Conservation (phyloP, 257 asterid species). For the Ehretia macrophylla region DNA sequence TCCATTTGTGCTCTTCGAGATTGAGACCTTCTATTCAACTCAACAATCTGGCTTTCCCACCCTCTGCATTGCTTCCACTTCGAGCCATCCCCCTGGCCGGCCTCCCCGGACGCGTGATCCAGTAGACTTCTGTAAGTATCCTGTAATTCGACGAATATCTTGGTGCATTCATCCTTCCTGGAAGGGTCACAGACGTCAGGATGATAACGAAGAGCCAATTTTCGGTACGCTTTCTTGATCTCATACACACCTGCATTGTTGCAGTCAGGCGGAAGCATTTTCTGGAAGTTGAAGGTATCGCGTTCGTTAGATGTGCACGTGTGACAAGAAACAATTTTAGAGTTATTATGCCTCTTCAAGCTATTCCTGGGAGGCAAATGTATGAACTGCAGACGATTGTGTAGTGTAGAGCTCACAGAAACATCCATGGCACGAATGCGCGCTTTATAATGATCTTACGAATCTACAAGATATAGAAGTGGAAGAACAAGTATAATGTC, state of each 20-base stretch:
- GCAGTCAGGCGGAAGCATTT: background rate
- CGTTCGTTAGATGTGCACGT: background rate
- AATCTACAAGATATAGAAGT: too few relatives aligned
- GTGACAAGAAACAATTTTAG: conserved; percentile 11
- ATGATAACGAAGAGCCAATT: conserved; percentile 39
- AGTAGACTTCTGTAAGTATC: conserved; percentile 21
- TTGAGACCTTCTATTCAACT: conserved; percentile 21
- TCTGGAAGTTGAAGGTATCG: conserved; percentile 3
- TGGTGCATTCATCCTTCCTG: conserved; percentile 25
- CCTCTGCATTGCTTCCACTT: conserved; percentile 6
- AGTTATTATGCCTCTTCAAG: conserved; percentile 2
- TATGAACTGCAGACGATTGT: background rate
- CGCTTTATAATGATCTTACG: too few relatives aligned
- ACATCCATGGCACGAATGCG: too few relatives aligned
- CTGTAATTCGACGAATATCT: conserved; percentile 31
- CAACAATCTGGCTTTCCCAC: conserved; percentile 30
- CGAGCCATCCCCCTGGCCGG: background rate
- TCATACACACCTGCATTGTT: conserved; percentile 17
- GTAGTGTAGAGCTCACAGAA: conserved; percentile 1
- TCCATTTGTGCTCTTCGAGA: conserved; percentile 4
- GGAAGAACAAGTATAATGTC: too few relatives aligned
- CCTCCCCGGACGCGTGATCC: conserved; percentile 10
- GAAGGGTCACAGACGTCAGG: conserved; percentile 37
- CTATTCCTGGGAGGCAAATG: conserved; percentile 8
- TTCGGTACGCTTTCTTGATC: conserved; percentile 34